Conservation (phyloP, 1,139 yeast species). For the Debaryomyces sp. region DNA sequence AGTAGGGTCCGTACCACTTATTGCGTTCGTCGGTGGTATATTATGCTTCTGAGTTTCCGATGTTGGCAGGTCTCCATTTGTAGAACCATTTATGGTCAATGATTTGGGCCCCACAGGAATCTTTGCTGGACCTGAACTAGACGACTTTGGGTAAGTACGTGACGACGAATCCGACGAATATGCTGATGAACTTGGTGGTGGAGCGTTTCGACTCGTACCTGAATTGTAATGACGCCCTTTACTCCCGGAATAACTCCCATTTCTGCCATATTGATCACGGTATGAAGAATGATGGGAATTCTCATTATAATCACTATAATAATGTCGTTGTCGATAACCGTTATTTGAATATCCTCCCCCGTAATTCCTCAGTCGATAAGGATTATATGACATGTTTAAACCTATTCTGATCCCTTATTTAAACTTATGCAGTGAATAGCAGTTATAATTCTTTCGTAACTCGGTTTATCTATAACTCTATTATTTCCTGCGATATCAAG, state of each 20-base stretch:
- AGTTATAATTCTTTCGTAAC: not conserved
- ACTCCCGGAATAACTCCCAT: constrained; percentile 4
- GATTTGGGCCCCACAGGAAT: constrained; percentile 7
- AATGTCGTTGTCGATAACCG: constrained; percentile 9
- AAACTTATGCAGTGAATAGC: not conserved
- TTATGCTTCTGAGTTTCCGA: not conserved
- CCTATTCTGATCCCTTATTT: not conserved
- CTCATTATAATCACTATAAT: constrained; percentile 10
- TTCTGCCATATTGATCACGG: constrained; percentile 3
- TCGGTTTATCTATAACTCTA: constrained; percentile 2
- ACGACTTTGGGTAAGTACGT: not conserved
- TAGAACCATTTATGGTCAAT: not conserved
- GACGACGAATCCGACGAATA: constrained; percentile 2
- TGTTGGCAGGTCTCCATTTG: not conserved
- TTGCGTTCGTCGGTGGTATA: not conserved
- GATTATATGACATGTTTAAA: constrained; percentile 17
- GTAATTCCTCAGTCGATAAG: constrained; percentile 16
- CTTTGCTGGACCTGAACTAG: constrained; percentile 1
- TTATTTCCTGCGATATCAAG: constrained; percentile 2
- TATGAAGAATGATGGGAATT: not conserved
- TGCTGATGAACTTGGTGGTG: constrained; percentile 8
- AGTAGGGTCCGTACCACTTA: constrained; percentile 31
- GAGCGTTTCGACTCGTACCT: constrained; percentile 12
- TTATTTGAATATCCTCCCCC: constrained; percentile 14
- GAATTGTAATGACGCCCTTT: constrained; percentile 13